These are phyloP conservation scores for Garcia nutans DNA, from an alignment of 345 rosid genomes.

Conservation along the genomic window DNA sequence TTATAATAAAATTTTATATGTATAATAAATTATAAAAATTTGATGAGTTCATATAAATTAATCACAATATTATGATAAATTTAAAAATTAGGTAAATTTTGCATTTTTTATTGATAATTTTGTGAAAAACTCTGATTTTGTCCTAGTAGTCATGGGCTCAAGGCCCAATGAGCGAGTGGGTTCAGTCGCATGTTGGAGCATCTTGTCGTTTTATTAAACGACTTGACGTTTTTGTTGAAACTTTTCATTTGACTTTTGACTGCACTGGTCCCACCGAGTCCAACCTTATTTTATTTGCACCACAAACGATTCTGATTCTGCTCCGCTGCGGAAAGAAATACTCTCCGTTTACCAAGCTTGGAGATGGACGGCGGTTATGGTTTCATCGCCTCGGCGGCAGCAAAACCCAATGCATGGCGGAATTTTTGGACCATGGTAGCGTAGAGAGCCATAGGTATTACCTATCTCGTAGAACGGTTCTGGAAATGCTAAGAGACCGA, in stretches of 20 bases:
- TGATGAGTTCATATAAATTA: too few relatives aligned
- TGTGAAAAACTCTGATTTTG: background rate
- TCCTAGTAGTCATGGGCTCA: background rate
- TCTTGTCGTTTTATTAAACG: too few relatives aligned
- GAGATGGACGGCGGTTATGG: background rate
- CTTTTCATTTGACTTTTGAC: too few relatives aligned
- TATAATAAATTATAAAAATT: too few relatives aligned
- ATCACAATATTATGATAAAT: too few relatives aligned
- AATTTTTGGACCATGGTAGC: background rate
- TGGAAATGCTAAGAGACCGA: slow-evolving; percentile 42
- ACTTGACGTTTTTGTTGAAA: too few relatives aligned
- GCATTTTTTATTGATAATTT: too few relatives aligned
- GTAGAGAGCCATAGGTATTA: slow-evolving; percentile 30
- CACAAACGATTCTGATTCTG: background rate
- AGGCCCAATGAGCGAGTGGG: background rate
- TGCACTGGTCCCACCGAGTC: background rate
- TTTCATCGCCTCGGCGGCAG: background rate
- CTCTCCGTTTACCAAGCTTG: too few relatives aligned
- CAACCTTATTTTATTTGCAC: too few relatives aligned
- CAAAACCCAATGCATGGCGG: background rate
- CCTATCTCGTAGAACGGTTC: slow-evolving; percentile 33
- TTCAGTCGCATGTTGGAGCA: too few relatives aligned
- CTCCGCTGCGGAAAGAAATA: background rate
- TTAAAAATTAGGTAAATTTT: too few relatives aligned
- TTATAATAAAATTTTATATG: too few relatives aligned